Conservation (phyloP, 768 basidiomycete genomes). For the Russula virescens region DNA sequence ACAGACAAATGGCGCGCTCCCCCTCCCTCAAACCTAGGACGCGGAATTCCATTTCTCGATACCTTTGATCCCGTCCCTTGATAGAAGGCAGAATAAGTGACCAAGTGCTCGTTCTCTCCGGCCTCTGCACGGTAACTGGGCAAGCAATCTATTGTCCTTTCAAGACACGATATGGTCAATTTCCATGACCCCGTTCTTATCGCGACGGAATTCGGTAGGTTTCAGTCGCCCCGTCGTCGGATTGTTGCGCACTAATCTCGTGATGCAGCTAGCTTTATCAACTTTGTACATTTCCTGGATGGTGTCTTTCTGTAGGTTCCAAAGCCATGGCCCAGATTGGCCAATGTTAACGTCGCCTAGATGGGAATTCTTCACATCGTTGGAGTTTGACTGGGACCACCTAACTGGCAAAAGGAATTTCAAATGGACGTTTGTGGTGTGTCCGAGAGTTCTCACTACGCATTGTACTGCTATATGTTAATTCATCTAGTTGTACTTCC, state of each 20-base stretch:
- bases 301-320: slow-evolving; percentile 8
- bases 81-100: neutral
- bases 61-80: neutral
- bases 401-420: slow-evolving; percentile 2
- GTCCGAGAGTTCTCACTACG: neutral
- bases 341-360: neutral
- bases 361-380: slow-evolving; percentile 14
- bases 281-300: neutral
- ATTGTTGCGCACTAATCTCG: neutral
- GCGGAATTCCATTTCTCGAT: neutral
- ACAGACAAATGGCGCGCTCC: too few relatives aligned
- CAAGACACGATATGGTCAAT: neutral
- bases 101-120: neutral
- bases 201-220: neutral
- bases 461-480: neutral
- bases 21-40: neutral
- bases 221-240: too few relatives aligned
- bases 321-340: neutral
- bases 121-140: neutral
- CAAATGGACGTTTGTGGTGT: slow-evolving; percentile 12
- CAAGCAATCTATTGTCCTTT: neutral
- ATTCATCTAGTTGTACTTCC: slow-evolving; percentile 5
- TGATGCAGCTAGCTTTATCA: neutral
- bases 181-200: neutral
- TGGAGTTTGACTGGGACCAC: slow-evolving; percentile 6